A percentile compares a stretch with the other conserved stretches of the same genome.
Evolutionary conservation across 2,329 filamentous ascomycete species (phyloP).

Genomic region (Trichoderma semiorbis): DNA sequence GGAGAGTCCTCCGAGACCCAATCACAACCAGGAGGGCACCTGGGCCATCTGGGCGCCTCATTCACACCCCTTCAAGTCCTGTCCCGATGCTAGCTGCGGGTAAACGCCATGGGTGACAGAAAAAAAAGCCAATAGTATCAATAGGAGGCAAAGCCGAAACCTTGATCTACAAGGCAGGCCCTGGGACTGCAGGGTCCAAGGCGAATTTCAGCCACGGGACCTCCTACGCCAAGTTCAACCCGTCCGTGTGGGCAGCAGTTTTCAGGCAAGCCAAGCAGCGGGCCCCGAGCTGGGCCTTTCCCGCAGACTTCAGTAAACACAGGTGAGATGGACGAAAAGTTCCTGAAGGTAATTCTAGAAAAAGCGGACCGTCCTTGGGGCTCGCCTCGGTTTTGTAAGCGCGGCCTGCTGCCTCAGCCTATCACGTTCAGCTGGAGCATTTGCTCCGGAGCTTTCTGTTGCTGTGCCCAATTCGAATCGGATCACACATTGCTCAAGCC

Average conservation of each 20-base stretch:
- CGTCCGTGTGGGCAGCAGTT: neutral
- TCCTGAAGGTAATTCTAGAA: slow-evolving; percentile 18
- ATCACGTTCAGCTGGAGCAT: slow-evolving; percentile 32
- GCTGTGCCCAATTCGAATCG: slow-evolving; percentile 19
- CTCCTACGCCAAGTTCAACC: neutral
- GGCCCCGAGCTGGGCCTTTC: neutral
- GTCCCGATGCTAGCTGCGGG: neutral
- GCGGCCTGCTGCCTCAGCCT: slow-evolving; percentile 31
- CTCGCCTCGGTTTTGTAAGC: slow-evolving; percentile 28
- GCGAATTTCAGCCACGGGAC: neutral
- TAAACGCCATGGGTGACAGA: neutral
- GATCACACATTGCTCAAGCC: slow-evolving; percentile 29
- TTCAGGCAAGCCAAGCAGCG: neutral
- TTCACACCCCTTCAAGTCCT: neutral
- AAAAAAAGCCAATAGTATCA: neutral
- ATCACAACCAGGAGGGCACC: neutral
- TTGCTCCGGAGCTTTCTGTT: slow-evolving; percentile 31
- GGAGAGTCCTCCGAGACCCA: neutral
- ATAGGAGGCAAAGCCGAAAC: neutral
- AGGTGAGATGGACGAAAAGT: slow-evolving; percentile 12
- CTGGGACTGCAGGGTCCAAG: slow-evolving; percentile 4
- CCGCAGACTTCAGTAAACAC: neutral
- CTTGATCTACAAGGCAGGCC: neutral
- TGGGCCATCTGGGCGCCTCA: neutral
- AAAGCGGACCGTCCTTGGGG: slow-evolving; percentile 23